A percentile compares a stretch with the other conserved stretches of the same genome.
These are phyloP conservation scores for Isabelozyma gotoi DNA, from an alignment of 805 yeast species.

Conservation along the genomic window DNA sequence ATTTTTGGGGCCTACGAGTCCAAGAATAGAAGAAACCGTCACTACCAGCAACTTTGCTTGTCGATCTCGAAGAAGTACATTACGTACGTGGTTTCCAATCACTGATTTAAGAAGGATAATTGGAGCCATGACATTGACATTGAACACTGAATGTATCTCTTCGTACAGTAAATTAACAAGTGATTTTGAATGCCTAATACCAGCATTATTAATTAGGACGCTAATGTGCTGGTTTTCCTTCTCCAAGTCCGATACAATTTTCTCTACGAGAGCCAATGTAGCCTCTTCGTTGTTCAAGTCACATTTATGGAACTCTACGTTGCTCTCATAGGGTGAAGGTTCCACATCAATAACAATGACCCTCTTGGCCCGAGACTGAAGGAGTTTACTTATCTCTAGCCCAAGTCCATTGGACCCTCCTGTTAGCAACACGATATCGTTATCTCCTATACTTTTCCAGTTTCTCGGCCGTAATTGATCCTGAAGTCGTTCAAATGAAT, in stretches of 20 bases:
- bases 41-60: slow-evolving; percentile 32
- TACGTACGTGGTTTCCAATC: slow-evolving; percentile 16
- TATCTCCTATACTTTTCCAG: slow-evolving; percentile 1
- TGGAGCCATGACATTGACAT: slow-evolving; percentile 33
- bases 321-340: not conserved
- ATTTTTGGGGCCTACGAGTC: slow-evolving; percentile 47
- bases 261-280: slow-evolving; percentile 12
- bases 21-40: slow-evolving; percentile 47
- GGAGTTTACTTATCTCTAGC: slow-evolving; percentile 31
- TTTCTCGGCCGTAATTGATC: too few relatives aligned
- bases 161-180: slow-evolving; percentile 20
- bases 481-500: too few relatives aligned
- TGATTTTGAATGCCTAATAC: slow-evolving; percentile 37
- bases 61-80: slow-evolving; percentile 4
- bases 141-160: slow-evolving; percentile 23
- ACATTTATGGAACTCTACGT: slow-evolving; percentile 21
- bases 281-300: slow-evolving; percentile 18
- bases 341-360: slow-evolving; percentile 33
- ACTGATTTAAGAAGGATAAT: slow-evolving; percentile 22
- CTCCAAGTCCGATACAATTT: slow-evolving; percentile 20
- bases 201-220: slow-evolving; percentile 49
- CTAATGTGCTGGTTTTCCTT: slow-evolving; percentile 10
- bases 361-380: slow-evolving; percentile 11
- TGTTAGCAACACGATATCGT: slow-evolving; percentile 39
- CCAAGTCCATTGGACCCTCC: slow-evolving; percentile 59